Percentiles rank a stretch among this genome's conserved stretches.
phyloP scores from a whole-genome alignment of 192 early-diverging fungal species.

The Backusella circina region DNA sequence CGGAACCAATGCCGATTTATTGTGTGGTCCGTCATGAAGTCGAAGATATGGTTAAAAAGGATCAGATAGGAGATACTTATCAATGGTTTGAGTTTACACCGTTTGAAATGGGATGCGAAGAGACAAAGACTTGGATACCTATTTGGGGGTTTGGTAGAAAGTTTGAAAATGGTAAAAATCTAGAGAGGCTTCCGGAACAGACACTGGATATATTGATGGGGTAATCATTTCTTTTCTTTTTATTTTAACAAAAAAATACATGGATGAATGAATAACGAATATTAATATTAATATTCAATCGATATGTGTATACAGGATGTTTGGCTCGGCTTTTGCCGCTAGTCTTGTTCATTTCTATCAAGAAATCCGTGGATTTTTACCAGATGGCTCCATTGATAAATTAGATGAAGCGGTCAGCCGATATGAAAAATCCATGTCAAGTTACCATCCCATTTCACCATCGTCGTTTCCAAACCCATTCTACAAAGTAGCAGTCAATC shows the following conservation, averaged over 20 bases:
- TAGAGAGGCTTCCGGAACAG: slow-evolving; percentile 64
- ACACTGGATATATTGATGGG: slow-evolving; percentile 67
- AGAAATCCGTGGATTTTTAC: slow-evolving; percentile 40
- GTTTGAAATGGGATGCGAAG: slow-evolving; percentile 76
- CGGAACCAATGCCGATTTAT: slow-evolving; percentile 74
- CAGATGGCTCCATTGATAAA: slow-evolving; percentile 28
- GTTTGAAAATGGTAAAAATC: slow-evolving; percentile 58
- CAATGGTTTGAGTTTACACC: slow-evolving; percentile 87
- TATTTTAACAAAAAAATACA: background rate
- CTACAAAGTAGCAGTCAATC: slow-evolving; percentile 39
- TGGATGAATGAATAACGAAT: too few relatives aligned
- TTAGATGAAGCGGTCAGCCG: slow-evolving; percentile 40
- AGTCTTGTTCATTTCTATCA: slow-evolving; percentile 48
- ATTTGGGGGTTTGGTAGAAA: slow-evolving; percentile 75
- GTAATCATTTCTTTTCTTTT: slow-evolving; percentile 15
- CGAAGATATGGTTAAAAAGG: slow-evolving; percentile 24
- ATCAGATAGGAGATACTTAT: slow-evolving; percentile 30
- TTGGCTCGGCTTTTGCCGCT: slow-evolving; percentile 51
- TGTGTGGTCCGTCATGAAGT: slow-evolving; percentile 65
- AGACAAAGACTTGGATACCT: slow-evolving; percentile 70
- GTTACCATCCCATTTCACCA: slow-evolving; percentile 62
- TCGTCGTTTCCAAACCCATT: slow-evolving; percentile 68
- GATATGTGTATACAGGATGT: slow-evolving; percentile 17
- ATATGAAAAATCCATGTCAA: slow-evolving; percentile 49
- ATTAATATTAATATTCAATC: background rate